Percentiles rank a stretch among this genome's conserved stretches.
Evolutionary conservation across 441 rosid genomes (phyloP).

Genomic region (Bocquillonia castaneifolia): DNA sequence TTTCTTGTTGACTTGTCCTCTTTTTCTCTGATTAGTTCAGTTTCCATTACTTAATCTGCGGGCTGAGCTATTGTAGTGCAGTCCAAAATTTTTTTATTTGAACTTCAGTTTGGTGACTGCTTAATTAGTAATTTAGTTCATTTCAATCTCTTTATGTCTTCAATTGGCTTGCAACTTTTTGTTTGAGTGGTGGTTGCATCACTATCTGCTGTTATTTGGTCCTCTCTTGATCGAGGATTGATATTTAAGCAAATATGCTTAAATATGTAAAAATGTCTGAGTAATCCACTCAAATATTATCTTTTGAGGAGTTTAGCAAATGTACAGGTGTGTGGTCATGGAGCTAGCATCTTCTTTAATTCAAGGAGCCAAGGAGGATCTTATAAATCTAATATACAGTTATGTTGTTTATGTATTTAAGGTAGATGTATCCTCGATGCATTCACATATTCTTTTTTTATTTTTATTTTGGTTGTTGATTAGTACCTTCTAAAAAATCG

Average conservation of each 20-base stretch:
- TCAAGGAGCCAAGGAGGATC: constrained; percentile 69
- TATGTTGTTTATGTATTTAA: constrained; percentile 50
- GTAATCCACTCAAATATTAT: neutral
- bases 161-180: neutral
- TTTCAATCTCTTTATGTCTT: neutral
- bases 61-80: neutral
- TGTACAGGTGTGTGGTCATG: constrained; percentile 55
- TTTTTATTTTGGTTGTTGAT: neutral
- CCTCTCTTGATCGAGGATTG: neutral
- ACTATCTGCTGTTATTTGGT: neutral
- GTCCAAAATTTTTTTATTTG: constrained; percentile 1
- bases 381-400: constrained; percentile 56
- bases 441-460: neutral
- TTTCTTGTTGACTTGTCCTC: neutral
- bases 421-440: constrained; percentile 30
- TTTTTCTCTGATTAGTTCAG: neutral
- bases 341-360: constrained; percentile 73
- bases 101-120: neutral
- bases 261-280: neutral
- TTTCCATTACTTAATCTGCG: neutral
- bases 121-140: neutral
- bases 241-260: neutral
- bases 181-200: neutral
- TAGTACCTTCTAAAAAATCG: constrained; percentile 13
- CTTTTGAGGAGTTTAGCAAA: neutral